phyloP scores from a whole-genome alignment of 768 basidiomycete genomes.

The Podaxis sp. region DNA sequence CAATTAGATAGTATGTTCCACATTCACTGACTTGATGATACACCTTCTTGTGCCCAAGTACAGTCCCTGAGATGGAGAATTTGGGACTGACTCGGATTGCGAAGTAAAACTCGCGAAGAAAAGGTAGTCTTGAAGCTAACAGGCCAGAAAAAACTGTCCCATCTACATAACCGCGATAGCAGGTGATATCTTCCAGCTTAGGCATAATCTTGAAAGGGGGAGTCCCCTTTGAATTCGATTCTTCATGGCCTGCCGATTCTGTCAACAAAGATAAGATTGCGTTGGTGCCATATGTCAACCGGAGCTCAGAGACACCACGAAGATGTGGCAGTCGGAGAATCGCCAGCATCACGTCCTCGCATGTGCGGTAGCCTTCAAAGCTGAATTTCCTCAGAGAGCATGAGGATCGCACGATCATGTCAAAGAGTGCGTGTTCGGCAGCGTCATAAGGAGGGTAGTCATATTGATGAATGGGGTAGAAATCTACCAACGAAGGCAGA shows the following conservation, averaged over 20 bases:
- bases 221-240: not conserved
- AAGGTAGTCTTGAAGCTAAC: not conserved
- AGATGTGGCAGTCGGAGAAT: not conserved
- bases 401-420: not conserved
- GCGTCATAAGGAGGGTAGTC: not conserved
- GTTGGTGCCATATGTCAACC: not conserved
- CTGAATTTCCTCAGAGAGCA: not conserved
- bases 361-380: not conserved
- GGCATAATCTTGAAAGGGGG: not conserved
- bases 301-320: not conserved
- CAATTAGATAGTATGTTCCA: not conserved
- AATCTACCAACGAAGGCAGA: not conserved
- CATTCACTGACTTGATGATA: not conserved
- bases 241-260: not conserved
- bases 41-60: not conserved
- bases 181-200: not conserved
- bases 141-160: not conserved
- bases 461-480: not conserved
- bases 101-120: not conserved
- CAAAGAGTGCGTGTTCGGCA: not conserved
- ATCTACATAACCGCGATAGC: not conserved
- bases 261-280: not conserved
- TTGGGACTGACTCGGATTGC: not conserved
- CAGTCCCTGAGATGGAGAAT: not conserved
- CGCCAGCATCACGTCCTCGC: not conserved